Percentiles rank a stretch among this genome's conserved stretches.
phyloP scores from a whole-genome alignment of 192 early-diverging fungal species.

The Fimicolochytrium jonesii region DNA sequence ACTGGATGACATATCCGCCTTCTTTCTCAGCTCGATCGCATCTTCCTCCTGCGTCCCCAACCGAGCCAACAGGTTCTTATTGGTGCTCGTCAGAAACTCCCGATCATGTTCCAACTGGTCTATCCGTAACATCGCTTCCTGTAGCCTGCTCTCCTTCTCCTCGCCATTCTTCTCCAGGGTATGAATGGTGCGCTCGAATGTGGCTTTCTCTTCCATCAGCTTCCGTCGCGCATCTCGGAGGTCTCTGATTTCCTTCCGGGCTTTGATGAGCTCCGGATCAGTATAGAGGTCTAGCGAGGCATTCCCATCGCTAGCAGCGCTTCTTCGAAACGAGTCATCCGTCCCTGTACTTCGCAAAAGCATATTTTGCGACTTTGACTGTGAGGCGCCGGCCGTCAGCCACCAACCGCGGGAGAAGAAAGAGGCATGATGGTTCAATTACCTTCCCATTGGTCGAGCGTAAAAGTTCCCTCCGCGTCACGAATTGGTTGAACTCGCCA shows the following conservation, averaged over 20 bases:
- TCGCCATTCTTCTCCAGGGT: conserved; percentile 13
- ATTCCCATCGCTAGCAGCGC: background rate
- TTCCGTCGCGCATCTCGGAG: conserved; percentile 17
- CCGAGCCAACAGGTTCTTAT: conserved; percentile 35
- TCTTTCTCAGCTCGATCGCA: background rate
- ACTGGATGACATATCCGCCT: conserved; percentile 12
- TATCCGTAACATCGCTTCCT: background rate
- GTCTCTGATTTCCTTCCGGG: conserved; percentile 15
- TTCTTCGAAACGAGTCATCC: conserved; percentile 9
- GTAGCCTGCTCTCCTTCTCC: conserved; percentile 17
- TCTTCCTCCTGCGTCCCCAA: conserved; percentile 25
- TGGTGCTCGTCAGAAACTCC: conserved; percentile 52
- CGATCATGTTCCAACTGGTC: conserved; percentile 55
- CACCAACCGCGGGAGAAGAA: no score
- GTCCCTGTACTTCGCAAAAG: conserved; percentile 1
- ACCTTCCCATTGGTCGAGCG: conserved; percentile 3
- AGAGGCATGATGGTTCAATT: background rate
- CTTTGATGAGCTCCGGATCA: conserved; percentile 18
- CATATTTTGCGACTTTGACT: no score
- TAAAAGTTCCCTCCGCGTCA: conserved; percentile 4
- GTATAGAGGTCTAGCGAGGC: conserved; percentile 12
- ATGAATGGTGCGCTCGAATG: conserved; percentile 1
- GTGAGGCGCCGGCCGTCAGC: no score
- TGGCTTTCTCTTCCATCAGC: conserved; percentile 16
- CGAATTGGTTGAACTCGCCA: conserved; percentile 11